Evolutionary conservation across 768 basidiomycete genomes (phyloP).

Genomic region (Epithele typhae): DNA sequence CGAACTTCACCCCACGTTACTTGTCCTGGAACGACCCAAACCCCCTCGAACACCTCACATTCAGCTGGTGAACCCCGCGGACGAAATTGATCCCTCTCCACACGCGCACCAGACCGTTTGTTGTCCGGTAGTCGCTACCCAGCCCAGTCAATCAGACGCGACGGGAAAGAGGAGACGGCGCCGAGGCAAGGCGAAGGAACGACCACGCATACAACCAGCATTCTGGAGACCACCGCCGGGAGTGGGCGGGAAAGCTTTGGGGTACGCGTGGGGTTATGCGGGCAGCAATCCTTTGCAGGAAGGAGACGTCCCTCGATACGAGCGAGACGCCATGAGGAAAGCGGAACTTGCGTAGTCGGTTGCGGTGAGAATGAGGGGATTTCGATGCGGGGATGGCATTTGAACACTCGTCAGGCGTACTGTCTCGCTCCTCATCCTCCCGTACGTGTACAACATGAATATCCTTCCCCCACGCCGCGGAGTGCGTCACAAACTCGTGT

Average conservation of each 20-base stretch:
- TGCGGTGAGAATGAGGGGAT: too few relatives aligned
- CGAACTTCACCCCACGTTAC: neutral
- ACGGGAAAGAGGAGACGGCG: conserved; percentile 8
- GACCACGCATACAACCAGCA: conserved; percentile 14
- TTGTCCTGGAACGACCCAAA: conserved; percentile 1
- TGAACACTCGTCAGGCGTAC: too few relatives aligned
- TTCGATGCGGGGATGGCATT: too few relatives aligned
- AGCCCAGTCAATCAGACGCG: neutral
- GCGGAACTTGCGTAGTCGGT: conserved; percentile 3
- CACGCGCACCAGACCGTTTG: conserved; percentile 14
- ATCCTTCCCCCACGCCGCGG: neutral
- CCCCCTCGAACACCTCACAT: conserved; percentile 2
- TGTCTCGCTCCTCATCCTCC: too few relatives aligned
- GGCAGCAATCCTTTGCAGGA: conserved; percentile 23
- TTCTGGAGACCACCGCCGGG: conserved; percentile 26
- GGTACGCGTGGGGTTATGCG: conserved; percentile 29
- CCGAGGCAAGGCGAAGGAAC: neutral
- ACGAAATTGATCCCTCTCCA: conserved; percentile 17
- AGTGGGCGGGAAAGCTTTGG: conserved; percentile 25
- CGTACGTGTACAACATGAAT: neutral
- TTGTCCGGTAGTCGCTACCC: conserved; percentile 14
- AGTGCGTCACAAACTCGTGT: conserved; percentile 9
- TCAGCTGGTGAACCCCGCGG: neutral
- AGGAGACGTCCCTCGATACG: conserved; percentile 16
- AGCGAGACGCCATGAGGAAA: conserved; percentile 21